Evolutionary conservation across 768 basidiomycete genomes (phyloP).

Genomic region (Fibroporia radiculosa): DNA sequence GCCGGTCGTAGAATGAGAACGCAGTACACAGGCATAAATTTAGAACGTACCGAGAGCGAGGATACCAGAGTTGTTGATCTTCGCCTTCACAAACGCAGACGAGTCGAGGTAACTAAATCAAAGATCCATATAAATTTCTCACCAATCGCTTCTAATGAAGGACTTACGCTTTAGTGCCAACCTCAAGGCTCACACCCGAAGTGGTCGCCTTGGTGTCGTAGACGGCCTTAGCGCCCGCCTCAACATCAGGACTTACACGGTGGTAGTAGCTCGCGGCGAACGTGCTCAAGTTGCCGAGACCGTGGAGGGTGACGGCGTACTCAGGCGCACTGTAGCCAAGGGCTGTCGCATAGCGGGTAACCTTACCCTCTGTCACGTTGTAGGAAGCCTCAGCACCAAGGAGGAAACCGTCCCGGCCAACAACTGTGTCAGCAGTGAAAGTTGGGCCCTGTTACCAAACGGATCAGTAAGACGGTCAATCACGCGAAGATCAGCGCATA

Average conservation of each 20-base stretch:
- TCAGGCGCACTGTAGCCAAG: conserved; percentile 94
- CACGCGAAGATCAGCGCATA: conserved; percentile 26
- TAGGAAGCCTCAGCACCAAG: conserved; percentile 94
- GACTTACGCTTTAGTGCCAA: conserved; percentile 89
- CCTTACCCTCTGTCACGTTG: conserved; percentile 89
- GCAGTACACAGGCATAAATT: not conserved
- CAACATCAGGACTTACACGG: conserved; percentile 84
- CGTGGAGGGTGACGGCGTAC: conserved; percentile 91
- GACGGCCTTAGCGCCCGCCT: conserved; percentile 93
- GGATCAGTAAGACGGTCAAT: not conserved
- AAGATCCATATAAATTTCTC: conserved; percentile 3
- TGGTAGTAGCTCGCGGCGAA: conserved; percentile 99
- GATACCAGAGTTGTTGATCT: conserved; percentile 96
- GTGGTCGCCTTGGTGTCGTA: conserved; percentile 91
- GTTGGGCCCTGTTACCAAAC: conserved; percentile 73
- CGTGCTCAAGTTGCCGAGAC: conserved; percentile 87
- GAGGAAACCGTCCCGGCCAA: conserved; percentile 97
- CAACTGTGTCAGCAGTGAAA: conserved; percentile 91
- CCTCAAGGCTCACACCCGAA: conserved; percentile 83
- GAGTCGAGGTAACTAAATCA: conserved; percentile 65
- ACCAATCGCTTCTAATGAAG: not conserved
- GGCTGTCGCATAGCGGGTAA: conserved; percentile 88
- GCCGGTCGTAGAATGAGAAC: conserved; percentile 4
- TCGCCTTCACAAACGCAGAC: conserved; percentile 93
- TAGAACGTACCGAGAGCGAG: conserved; percentile 66